Conservation (phyloP, 164 flowering plant genomes). For the Euptelea pleiosperma region DNA sequence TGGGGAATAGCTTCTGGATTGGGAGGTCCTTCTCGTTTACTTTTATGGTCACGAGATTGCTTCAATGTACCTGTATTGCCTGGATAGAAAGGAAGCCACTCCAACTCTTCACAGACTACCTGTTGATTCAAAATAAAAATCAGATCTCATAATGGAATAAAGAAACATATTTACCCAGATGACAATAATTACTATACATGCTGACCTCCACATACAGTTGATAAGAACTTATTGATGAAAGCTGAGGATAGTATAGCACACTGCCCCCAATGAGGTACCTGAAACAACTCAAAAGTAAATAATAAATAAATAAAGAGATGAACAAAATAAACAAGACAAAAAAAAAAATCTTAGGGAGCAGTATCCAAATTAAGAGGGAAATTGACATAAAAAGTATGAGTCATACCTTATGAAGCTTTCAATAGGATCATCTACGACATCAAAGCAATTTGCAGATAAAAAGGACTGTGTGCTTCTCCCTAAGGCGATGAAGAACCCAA, state of each 20-base stretch:
- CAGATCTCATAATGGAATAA: slow-evolving; percentile 2
- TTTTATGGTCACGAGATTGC: slow-evolving; percentile 48
- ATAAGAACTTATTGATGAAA: slow-evolving; percentile 92
- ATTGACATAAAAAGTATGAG: slow-evolving; percentile 1
- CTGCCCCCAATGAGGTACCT: slow-evolving; percentile 94
- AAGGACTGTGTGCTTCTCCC: slow-evolving; percentile 81
- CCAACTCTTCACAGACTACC: slow-evolving; percentile 99
- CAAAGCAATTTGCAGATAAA: slow-evolving; percentile 65
- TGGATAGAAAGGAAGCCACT: slow-evolving; percentile 95
- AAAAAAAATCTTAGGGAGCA: slow-evolving; percentile 6
- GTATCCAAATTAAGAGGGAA: background rate
- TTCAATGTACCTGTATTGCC: slow-evolving; percentile 30
- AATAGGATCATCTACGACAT: slow-evolving; percentile 58
- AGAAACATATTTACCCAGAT: background rate
- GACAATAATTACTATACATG: slow-evolving; percentile 6
- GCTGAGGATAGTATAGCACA: slow-evolving; percentile 93
- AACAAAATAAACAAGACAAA: background rate
- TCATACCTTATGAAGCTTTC: slow-evolving; percentile 69
- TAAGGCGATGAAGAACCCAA: slow-evolving; percentile 93
- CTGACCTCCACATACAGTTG: slow-evolving; percentile 99
- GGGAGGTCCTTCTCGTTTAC: slow-evolving; percentile 56
- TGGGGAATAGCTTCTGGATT: slow-evolving; percentile 68
- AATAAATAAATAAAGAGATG: slow-evolving; percentile 6
- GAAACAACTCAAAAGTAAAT: slow-evolving; percentile 17
- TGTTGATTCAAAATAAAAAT: slow-evolving; percentile 20